Conservation (phyloP, 225 moss, liverwort and hornwort genomes). For the Antitrichia curtipendula region DNA sequence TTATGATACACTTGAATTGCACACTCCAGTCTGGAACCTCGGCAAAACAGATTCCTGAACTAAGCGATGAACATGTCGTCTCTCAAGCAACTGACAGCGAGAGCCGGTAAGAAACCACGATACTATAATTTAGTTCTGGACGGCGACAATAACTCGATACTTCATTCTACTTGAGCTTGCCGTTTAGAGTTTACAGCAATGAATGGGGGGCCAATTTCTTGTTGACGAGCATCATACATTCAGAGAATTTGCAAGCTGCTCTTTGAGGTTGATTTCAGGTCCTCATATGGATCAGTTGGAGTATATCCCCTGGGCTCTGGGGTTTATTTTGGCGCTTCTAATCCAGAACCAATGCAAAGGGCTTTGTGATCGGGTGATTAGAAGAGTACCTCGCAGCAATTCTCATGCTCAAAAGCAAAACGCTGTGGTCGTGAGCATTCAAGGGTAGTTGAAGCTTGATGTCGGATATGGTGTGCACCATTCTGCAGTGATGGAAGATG, state of each 20-base stretch:
- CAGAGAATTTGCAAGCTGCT: neutral
- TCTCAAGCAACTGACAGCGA: neutral
- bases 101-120: neutral
- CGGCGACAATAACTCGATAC: neutral
- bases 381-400: neutral
- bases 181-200: neutral
- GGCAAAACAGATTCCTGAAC: neutral
- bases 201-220: neutral
- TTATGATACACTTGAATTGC: conserved; percentile 8
- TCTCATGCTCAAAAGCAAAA: neutral
- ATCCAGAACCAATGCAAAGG: neutral
- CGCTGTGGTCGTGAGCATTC: neutral
- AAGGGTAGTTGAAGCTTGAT: neutral
- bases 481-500: neutral
- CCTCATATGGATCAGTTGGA: neutral
- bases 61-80: neutral
- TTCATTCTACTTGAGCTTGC: neutral
- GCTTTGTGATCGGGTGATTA: neutral
- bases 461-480: neutral
- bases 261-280: neutral
- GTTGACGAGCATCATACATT: neutral
- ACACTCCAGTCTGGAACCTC: neutral
- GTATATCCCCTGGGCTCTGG: neutral
- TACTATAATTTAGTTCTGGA: neutral
- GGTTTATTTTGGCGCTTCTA: neutral